Base-by-base conservation (phyloP, 176 grass and related monocot genomes). In the Phragmites australis region DNA sequence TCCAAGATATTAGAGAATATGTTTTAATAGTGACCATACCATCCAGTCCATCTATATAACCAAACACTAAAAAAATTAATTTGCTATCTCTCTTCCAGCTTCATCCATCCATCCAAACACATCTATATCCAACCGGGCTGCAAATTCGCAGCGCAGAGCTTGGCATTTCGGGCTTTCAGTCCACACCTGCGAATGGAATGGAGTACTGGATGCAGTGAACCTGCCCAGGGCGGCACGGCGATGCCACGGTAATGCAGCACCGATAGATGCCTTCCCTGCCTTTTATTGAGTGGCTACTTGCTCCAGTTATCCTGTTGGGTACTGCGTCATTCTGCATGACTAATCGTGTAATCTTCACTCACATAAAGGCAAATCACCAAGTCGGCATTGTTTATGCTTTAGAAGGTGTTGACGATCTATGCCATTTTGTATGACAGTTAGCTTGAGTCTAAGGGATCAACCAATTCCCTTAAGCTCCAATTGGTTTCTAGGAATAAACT, bases 331-430 rank as follows among this genome's bases (percentile, higher is more conserved):
- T 31, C 60, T 0, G 74, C 34, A 37, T 2, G 34, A 37, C 34
- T 37, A 37, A 51, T 73, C 62, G 72, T 84, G 72, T 68, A 58
- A 76, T 68, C 70, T 64, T 4, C 45, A 44, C 25, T 65, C 25
- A 7, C 27, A 53, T 53, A 53, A 72, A 72, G 47, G 29, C 48
- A 37, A 10, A 15, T 56, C 51, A 6, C n/a, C 61, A 75, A 64
- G 60, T 75, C 45, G 60, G 25, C 25, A 2, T 53, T 75, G 21
- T 61, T 42, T 21, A 49, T 66, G 2, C 2, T 37, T 71, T 32
- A 26, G 23, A 74, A 56, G 58, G 15, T 6, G 9, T 12, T 2
- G 34, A 37, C 5, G 42, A 46, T 60, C 68, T 13, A 27, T 40
- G 21, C 54, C 68, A 19, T 47, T 22, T 25, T 37, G 23, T 48